Evolutionary conservation across 345 rosid species (phyloP), one percentile per base, ranked within the genome.

Genomic region (Triadica sebifera): DNA sequence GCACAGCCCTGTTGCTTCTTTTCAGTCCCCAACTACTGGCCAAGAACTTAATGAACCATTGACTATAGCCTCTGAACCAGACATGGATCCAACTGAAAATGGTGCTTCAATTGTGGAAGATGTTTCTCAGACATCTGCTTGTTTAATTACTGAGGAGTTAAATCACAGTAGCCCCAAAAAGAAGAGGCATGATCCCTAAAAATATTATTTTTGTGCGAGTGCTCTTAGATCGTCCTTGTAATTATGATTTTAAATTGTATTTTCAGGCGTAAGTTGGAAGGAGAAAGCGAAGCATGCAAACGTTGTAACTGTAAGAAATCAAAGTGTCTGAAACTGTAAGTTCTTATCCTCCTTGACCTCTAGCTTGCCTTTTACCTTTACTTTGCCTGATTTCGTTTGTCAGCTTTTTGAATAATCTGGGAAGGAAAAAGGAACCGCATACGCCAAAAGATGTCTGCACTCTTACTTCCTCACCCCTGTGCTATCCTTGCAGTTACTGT

Each of bases 261-360:
- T 70, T 74, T 63, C 87, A 94, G 97, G 86, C 88, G 83, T 51
- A 87, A 84, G 86, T 16, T 80, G 77, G 98, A 93, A 81, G 95
- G 88, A 71, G 97, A 95, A 81, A 72, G 76, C 4, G 94, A 85
- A 52, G 77, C 89, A 22, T 95, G 99, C 78, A 95, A 93, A 83
- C 89, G 99, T 51, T 95, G 99, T 75, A 95, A 93, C 85, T 95
- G 99, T 80, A 93, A 91, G 82, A 95, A 91, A 69, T 91, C 98
- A 10, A 93, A 89, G 86, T 95, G 99, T 78, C 84, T 95, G 89
- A 95, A 95, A 83, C 99, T 95, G 99, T 93, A 85, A 89, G 99
- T 85, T 67, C 12, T 19, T 46, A 45, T 58, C 65, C 70, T 12
- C 6, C 45, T 46, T 66, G 20, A 13, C 38, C 47, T 10, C 41